Evolutionary conservation across 192 early-diverging fungal species (phyloP).

Genomic region (Backusella circina): DNA sequence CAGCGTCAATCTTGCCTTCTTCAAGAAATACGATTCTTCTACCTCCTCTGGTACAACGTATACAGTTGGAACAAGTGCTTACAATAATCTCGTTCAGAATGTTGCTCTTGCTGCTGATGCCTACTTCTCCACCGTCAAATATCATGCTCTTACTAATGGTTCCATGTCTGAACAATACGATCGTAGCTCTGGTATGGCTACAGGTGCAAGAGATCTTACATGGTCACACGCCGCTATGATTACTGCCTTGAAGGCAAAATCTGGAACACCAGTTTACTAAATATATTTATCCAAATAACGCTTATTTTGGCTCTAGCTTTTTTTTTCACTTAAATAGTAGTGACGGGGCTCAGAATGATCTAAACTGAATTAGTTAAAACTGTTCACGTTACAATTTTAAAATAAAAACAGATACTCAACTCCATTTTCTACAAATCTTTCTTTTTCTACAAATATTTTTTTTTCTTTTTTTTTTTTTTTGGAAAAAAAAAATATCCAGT

Average conservation of each 20-base stretch:
- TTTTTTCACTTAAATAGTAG: neutral
- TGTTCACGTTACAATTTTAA: neutral
- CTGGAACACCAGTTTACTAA: conserved; percentile 10
- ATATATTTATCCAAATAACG: neutral
- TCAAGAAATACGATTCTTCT: conserved; percentile 19
- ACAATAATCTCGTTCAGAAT: conserved; percentile 29
- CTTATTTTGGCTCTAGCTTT: neutral
- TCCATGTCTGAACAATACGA: conserved; percentile 65
- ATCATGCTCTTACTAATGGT: conserved; percentile 46
- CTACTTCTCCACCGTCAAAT: conserved; percentile 51
- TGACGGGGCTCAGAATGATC: neutral
- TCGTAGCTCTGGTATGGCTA: conserved; percentile 42
- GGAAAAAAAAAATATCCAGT: neutral
- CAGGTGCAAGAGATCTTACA: conserved; percentile 62
- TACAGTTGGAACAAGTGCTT: neutral
- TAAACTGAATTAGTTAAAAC: neutral
- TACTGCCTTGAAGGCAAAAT: conserved; percentile 30
- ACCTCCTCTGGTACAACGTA: neutral
- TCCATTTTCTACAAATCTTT: neutral
- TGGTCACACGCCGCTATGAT: conserved; percentile 67
- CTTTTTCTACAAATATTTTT: neutral
- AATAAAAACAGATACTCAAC: neutral
- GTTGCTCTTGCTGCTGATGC: conserved; percentile 47
- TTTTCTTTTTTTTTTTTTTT: neutral
- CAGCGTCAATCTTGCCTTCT: conserved; percentile 29